Percentiles rank a stretch among this genome's conserved stretches.
phyloP scores from a whole-genome alignment of 2,329 filamentous ascomycete species.

The Leptographium wingfieldii region DNA sequence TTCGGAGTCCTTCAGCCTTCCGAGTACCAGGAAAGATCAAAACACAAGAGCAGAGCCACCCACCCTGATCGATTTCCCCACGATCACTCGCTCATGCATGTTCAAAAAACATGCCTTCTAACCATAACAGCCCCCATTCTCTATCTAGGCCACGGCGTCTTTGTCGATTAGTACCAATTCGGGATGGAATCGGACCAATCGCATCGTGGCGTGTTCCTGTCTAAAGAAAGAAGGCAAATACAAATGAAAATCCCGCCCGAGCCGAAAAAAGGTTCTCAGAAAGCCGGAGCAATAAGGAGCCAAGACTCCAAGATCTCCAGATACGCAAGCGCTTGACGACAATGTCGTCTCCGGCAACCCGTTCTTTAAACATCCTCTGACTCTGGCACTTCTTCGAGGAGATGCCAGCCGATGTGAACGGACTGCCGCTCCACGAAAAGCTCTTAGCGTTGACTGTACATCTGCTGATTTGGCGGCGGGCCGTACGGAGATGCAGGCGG shows the following conservation, averaged over 20 bases:
- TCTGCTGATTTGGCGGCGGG: conserved; percentile 40
- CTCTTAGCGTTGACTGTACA: conserved; percentile 39
- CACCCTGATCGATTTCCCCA: background rate
- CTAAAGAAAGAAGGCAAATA: background rate
- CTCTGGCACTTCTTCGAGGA: background rate
- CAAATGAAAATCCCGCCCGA: background rate
- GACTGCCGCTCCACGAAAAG: background rate
- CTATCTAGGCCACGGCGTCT: background rate
- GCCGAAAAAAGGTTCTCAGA: background rate
- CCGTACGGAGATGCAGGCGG: conserved; percentile 47
- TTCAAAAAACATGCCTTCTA: background rate
- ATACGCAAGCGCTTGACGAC: background rate
- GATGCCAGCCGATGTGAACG: background rate
- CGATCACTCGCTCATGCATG: background rate
- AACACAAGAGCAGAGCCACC: background rate
- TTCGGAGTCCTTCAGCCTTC: background rate
- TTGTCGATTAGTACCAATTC: background rate
- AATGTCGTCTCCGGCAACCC: background rate
- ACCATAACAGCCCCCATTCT: background rate
- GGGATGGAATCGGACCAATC: background rate
- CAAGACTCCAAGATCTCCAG: background rate
- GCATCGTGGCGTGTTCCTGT: background rate
- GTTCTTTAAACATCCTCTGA: background rate
- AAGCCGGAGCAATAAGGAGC: background rate
- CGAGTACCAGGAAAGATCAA: background rate